Conservation (phyloP, 2,329 filamentous ascomycete species). For the Pseudogymnoascus sp. region DNA sequence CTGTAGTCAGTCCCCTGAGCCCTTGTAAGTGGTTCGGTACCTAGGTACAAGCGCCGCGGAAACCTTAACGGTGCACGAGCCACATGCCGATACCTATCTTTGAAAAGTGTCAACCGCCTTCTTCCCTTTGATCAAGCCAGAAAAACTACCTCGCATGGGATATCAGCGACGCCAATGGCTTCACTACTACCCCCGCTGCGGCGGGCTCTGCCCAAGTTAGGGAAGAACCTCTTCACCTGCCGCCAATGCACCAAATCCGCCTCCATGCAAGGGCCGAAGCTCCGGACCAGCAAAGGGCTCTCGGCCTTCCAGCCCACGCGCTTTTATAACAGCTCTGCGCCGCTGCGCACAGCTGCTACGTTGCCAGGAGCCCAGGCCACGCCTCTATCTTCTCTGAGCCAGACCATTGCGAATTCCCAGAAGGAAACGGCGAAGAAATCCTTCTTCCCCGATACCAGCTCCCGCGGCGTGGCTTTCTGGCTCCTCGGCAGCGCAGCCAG, state of each 20-base stretch:
- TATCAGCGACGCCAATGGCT: constrained; percentile 21
- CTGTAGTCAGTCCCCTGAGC: constrained; percentile 2
- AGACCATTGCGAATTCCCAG: constrained; percentile 17
- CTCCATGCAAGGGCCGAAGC: not conserved
- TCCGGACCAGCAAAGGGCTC: constrained; percentile 2
- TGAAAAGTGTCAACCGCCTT: not conserved
- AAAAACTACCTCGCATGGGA: constrained; percentile 1
- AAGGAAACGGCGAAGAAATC: constrained; percentile 12
- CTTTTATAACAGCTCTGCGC: constrained; percentile 23
- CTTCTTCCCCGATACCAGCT: constrained; percentile 45
- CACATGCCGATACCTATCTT: not conserved
- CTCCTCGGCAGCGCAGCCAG: constrained; percentile 82
- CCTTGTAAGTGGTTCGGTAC: constrained; percentile 4
- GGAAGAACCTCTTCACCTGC: constrained; percentile 25
- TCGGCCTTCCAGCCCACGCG: constrained; percentile 16
- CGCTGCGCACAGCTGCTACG: constrained; percentile 12
- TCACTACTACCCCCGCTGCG: constrained; percentile 25
- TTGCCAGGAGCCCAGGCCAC: constrained; percentile 12
- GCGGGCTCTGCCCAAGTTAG: constrained; percentile 22
- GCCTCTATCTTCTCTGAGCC: constrained; percentile 19
- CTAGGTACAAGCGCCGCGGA: constrained; percentile 7
- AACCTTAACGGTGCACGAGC: constrained; percentile 2
- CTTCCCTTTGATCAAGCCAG: not conserved
- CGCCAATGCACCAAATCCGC: constrained; percentile 21
- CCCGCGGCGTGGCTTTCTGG: constrained; percentile 82